A percentile compares a stretch with the other conserved stretches of the same genome.
Evolutionary conservation across 345 rosid genomes (phyloP).

Genomic region (Pugionium cornutum): DNA sequence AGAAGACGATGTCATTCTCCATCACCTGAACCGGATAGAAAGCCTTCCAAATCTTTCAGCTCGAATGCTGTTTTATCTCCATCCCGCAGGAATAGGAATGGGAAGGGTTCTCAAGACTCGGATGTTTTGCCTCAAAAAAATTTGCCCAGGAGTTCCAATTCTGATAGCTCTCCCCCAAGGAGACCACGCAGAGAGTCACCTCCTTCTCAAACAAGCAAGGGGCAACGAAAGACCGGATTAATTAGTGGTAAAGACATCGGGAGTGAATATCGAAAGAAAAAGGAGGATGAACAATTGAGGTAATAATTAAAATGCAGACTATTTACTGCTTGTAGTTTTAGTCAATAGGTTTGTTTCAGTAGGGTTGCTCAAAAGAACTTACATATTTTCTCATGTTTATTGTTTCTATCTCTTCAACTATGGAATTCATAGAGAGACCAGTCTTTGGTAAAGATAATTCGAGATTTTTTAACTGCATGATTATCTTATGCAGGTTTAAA

Average conservation of each 20-base stretch:
- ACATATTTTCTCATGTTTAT: background rate
- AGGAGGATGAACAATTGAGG: slow-evolving; percentile 63
- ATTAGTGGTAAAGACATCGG: slow-evolving; percentile 64
- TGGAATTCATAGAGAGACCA: slow-evolving; percentile 11
- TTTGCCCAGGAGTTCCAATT: slow-evolving; percentile 34
- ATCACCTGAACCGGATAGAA: slow-evolving; percentile 37
- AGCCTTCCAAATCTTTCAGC: slow-evolving; percentile 20
- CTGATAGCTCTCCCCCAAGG: slow-evolving; percentile 64
- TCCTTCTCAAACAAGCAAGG: slow-evolving; percentile 44
- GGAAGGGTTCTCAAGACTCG: slow-evolving; percentile 31
- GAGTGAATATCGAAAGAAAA: slow-evolving; percentile 60
- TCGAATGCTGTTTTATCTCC: slow-evolving; percentile 46
- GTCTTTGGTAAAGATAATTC: background rate
- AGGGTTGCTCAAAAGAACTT: background rate
- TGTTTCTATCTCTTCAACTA: slow-evolving; percentile 2
- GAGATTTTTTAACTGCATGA: background rate
- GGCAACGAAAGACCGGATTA: slow-evolving; percentile 59
- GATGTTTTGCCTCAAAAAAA: slow-evolving; percentile 61
- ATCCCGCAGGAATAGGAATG: slow-evolving; percentile 34
- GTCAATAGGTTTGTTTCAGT: background rate
- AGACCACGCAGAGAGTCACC: slow-evolving; percentile 48
- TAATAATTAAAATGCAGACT: slow-evolving; percentile 27
- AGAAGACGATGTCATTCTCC: slow-evolving; percentile 35
- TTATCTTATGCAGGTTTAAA: slow-evolving; percentile 51
- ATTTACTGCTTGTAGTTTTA: background rate